Evolutionary conservation across 2,329 filamentous ascomycete genomes (phyloP).

Genomic region (Ceratocystis destructans): DNA sequence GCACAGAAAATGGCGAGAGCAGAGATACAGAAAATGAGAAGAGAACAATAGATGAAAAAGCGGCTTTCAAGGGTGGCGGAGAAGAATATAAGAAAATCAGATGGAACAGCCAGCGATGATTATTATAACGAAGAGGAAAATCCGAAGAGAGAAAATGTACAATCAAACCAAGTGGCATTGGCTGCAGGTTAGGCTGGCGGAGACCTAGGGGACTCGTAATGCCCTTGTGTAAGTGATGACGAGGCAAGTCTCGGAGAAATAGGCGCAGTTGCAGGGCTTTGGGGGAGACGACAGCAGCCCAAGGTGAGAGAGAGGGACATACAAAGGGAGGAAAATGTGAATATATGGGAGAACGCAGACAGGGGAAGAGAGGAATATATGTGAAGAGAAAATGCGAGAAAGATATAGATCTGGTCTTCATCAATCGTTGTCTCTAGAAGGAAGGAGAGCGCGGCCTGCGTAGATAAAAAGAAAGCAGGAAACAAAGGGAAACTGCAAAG

Average conservation of each 20-base stretch:
- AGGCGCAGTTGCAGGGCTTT: too few relatives aligned
- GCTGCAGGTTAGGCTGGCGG: neutral
- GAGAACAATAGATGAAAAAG: too few relatives aligned
- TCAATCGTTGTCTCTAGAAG: neutral
- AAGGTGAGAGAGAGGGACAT: neutral
- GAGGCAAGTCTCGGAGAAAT: constrained; percentile 2
- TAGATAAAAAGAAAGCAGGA: neutral
- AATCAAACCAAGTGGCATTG: constrained; percentile 6
- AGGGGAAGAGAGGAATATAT: neutral
- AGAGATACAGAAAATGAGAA: too few relatives aligned
- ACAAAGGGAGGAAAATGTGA: neutral
- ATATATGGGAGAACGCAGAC: neutral
- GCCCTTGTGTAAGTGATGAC: constrained; percentile 8
- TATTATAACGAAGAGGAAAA: neutral
- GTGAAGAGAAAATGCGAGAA: neutral
- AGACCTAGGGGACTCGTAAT: constrained; percentile 8
- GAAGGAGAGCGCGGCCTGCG: neutral
- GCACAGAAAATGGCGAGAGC: neutral
- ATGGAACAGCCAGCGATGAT: neutral
- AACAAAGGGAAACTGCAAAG: constrained; percentile 3
- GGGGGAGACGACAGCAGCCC: neutral
- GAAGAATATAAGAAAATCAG: constrained; percentile 4
- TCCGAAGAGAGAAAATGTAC: neutral
- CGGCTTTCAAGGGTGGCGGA: neutral
- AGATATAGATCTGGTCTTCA: too few relatives aligned